Conservation (phyloP, 2,329 filamentous ascomycete genomes). For the Fusarium sp. region DNA sequence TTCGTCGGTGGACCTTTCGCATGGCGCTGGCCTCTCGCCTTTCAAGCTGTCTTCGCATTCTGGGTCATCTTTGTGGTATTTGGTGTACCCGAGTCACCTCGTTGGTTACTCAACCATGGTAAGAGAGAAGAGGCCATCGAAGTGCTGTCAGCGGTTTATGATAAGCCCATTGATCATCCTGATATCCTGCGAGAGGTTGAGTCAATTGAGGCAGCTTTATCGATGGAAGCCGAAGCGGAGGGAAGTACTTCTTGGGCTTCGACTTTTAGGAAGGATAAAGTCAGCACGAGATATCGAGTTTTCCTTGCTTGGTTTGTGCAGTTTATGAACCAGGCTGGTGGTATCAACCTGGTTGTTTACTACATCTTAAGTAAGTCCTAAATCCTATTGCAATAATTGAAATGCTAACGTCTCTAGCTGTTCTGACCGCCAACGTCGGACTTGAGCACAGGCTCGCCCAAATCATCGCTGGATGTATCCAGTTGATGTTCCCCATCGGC, state of each 20-base stretch:
- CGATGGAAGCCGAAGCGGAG: conserved; percentile 47
- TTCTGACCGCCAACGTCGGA: conserved; percentile 47
- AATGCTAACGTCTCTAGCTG: background rate
- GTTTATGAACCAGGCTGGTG: conserved; percentile 55
- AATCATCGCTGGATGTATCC: conserved; percentile 50
- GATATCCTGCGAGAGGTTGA: conserved; percentile 47
- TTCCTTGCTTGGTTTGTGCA: conserved; percentile 33
- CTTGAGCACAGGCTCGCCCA: conserved; percentile 40
- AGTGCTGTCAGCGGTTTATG: conserved; percentile 53
- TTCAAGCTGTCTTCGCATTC: conserved; percentile 49
- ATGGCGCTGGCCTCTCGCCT: conserved; percentile 44
- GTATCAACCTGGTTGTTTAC: conserved; percentile 58
- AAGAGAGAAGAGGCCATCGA: conserved; percentile 49
- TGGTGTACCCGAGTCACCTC: conserved; percentile 53
- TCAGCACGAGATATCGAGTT: conserved; percentile 27
- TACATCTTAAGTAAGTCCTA: conserved; percentile 43
- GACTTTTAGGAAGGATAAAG: conserved; percentile 44
- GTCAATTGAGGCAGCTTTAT: conserved; percentile 55
- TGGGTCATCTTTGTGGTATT: conserved; percentile 46
- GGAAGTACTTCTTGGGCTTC: conserved; percentile 48
- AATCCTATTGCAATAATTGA: background rate
- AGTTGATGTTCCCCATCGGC: conserved; percentile 53
- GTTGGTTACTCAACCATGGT: conserved; percentile 52
- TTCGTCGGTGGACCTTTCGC: conserved; percentile 42
- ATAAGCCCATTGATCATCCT: conserved; percentile 46